A percentile compares a stretch with the other conserved stretches of the same genome.
Evolutionary conservation across 495 filamentous ascomycete genomes (phyloP).

Genomic region (Penicillium crystallinum): DNA sequence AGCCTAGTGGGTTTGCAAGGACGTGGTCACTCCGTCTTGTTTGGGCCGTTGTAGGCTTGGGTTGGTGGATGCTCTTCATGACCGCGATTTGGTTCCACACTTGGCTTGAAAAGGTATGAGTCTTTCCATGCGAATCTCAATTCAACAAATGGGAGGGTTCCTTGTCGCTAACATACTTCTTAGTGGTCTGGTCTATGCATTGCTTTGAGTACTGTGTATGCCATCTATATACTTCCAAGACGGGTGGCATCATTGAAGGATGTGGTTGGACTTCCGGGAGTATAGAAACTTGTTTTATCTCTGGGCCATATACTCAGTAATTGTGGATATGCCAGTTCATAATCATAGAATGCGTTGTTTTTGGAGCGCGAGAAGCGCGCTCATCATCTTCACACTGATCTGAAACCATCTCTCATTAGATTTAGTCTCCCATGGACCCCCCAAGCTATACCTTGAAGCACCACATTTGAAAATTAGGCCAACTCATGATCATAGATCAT

Average conservation of each 20-base stretch:
- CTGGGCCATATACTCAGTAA: background rate
- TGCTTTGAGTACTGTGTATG: slow-evolving; percentile 62
- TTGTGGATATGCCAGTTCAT: slow-evolving; percentile 11
- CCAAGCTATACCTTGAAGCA: too few relatives aligned
- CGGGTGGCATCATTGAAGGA: slow-evolving; percentile 55
- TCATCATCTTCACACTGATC: background rate
- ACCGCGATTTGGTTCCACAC: slow-evolving; percentile 97
- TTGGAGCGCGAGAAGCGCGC: background rate
- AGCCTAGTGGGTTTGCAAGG: slow-evolving; percentile 23
- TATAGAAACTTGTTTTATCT: slow-evolving; percentile 34
- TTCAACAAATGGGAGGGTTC: too few relatives aligned
- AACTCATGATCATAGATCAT: too few relatives aligned
- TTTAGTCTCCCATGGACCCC: too few relatives aligned
- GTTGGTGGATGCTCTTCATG: slow-evolving; percentile 96
- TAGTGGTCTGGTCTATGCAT: slow-evolving; percentile 69
- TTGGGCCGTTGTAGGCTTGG: slow-evolving; percentile 49
- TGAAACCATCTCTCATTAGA: too few relatives aligned
- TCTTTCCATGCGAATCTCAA: background rate
- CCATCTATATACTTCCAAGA: slow-evolving; percentile 73
- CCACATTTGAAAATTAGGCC: too few relatives aligned
- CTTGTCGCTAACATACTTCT: slow-evolving; percentile 17
- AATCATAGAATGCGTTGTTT: slow-evolving; percentile 14
- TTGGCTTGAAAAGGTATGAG: slow-evolving; percentile 87
- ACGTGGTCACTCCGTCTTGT: slow-evolving; percentile 49
- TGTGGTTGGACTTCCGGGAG: slow-evolving; percentile 71